Conservation (phyloP, 108 stramenopile genomes). For the Cyclotella atomus region DNA sequence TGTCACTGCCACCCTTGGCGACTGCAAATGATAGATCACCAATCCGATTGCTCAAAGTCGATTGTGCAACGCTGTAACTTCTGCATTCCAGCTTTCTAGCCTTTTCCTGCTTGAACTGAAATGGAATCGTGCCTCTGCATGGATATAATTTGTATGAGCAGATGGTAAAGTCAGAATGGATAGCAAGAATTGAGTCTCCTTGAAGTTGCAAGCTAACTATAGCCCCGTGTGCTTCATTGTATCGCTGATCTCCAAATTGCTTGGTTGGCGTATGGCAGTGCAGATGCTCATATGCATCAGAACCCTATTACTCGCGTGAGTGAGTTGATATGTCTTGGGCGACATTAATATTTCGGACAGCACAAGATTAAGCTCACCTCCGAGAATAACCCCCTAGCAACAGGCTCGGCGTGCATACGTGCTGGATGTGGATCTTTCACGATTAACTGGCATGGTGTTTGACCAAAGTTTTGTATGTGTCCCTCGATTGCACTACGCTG, state of each 20-base stretch:
- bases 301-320: no score
- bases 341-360: no score
- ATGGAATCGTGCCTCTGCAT: constrained; percentile 37
- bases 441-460: constrained; percentile 93
- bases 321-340: no score
- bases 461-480: constrained; percentile 97
- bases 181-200: constrained; percentile 58
- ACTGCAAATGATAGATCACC: constrained; percentile 74
- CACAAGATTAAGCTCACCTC: constrained; percentile 52
- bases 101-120: constrained; percentile 61
- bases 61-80: constrained; percentile 22
- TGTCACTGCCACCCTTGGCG: constrained; percentile 58
- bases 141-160: constrained; percentile 73
- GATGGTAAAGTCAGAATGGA: constrained; percentile 75
- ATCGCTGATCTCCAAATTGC: constrained; percentile 67
- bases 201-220: constrained; percentile 65
- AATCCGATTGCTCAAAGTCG: constrained; percentile 26
- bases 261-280: constrained; percentile 72
- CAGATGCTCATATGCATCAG: constrained; percentile 40
- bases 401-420: constrained; percentile 53
- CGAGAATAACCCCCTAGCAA: constrained; percentile 58
- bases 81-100: constrained; percentile 52
- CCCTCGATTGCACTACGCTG: constrained; percentile 86
- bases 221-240: constrained; percentile 33
- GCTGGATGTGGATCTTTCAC: constrained; percentile 69